Evolutionary conservation across 2,329 filamentous ascomycete genomes (phyloP), one percentile per base, ranked within the genome.

Genomic region (Aureobasidium sp.): DNA sequence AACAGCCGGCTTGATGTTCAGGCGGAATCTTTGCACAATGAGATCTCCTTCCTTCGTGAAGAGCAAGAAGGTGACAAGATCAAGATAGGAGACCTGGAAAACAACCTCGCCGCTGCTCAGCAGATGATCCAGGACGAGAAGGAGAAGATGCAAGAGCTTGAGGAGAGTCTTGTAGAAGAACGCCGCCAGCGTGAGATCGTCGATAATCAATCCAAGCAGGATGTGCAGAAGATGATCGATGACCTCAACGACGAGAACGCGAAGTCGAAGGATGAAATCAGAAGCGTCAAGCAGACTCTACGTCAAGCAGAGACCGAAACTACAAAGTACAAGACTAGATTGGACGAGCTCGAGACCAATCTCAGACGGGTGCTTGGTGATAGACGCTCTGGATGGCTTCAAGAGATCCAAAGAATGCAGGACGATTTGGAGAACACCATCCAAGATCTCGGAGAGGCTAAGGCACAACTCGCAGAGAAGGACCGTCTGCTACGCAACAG

Each of bases 11-110:
- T 97, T 2, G 87, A 89, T 4, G 90, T 99, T 36, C 92, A 97
- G 71, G 88, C 93, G 66, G 94, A 99, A 75, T 96, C 90, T 5
- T 88, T 89, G 62, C 93, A 97, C 69, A 88, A 88, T 63, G 94
- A 99, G 74, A 95, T 97, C 75, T 87, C 90, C 1, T 99, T 99
- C 81, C 75, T 99, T 56, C 87, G 94, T 1, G 94, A 99, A 72
- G 94, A 99, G 77, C 94, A 99, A 74, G 94, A 99, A 75, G 85
- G 84, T 20, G 94, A 99, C 79, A 99, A 99, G 81, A 96, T 99
- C 72, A 92, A 91, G 75, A 97, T 99, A 69, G 91, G 93, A 41
- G 91, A 97, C 70, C 80, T 97, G 8, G 92, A 97, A 71, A 89
- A 90, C 9, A 86, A 87, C 15, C 78, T 97, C 41, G 89, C 90